These are phyloP conservation scores for Trichoderma koningii DNA, from an alignment of 2,329 filamentous ascomycete genomes.

Conservation along the genomic window DNA sequence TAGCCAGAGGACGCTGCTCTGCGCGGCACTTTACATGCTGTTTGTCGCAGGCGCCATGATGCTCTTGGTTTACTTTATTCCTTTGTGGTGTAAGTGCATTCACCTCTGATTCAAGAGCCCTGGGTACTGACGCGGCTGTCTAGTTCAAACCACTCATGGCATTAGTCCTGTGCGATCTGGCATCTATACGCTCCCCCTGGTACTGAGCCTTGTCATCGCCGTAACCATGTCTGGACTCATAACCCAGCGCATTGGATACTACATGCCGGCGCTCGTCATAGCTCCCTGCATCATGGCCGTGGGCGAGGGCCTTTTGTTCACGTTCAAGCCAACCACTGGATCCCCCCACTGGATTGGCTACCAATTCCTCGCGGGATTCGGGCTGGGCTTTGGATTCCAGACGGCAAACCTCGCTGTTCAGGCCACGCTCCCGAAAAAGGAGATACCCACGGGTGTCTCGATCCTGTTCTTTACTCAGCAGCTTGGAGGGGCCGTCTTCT, in stretches of 20 bases:
- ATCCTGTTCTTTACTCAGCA: conserved; percentile 61
- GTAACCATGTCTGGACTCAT: conserved; percentile 51
- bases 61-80: conserved; percentile 56
- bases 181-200: conserved; percentile 58
- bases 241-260: conserved; percentile 60
- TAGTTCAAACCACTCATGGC: conserved; percentile 59
- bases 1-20: conserved; percentile 56
- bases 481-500: conserved; percentile 60
- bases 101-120: background rate
- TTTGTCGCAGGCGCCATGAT: conserved; percentile 55
- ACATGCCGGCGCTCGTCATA: conserved; percentile 58
- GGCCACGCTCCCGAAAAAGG: conserved; percentile 53
- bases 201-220: conserved; percentile 57
- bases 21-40: conserved; percentile 49
- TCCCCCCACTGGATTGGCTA: conserved; percentile 60
- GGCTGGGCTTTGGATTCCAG: conserved; percentile 62
- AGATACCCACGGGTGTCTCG: conserved; percentile 58
- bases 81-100: conserved; percentile 53
- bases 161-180: conserved; percentile 57
- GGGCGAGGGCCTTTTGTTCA: conserved; percentile 60
- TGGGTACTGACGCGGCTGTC: conserved; percentile 29
- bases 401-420: conserved; percentile 59
- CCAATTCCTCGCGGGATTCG: conserved; percentile 61
- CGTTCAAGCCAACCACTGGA: conserved; percentile 50
- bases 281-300: conserved; percentile 53